Evolutionary conservation across 495 filamentous ascomycete species (phyloP).

Genomic region (Staphylotrichum longicolle): DNA sequence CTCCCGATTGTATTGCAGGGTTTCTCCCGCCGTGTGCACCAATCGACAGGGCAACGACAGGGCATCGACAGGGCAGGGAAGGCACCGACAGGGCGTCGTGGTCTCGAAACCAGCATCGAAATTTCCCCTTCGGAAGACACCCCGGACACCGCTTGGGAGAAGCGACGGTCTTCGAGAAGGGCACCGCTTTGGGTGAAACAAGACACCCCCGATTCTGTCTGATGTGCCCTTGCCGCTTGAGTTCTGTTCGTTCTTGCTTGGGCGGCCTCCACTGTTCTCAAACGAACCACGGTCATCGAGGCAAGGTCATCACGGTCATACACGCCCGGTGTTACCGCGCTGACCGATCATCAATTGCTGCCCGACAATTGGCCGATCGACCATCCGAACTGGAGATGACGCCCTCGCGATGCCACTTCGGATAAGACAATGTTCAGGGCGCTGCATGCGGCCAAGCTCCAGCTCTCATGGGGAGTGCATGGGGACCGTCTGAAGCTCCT

Average conservation of each 20-base stretch:
- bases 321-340: background rate
- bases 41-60: background rate
- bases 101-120: conserved; percentile 4
- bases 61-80: too few species aligned
- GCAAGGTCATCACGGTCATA: too few species aligned
- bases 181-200: conserved; percentile 14
- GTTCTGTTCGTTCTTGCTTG: background rate
- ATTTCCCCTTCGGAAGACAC: conserved; percentile 2
- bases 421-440: background rate
- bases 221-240: conserved; percentile 2
- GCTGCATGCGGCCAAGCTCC: conserved; percentile 1
- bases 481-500: conserved; percentile 6
- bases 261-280: conserved; percentile 19
- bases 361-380: conserved; percentile 8
- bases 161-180: conserved; percentile 14
- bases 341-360: background rate
- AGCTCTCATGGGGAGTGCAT: background rate
- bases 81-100: too few species aligned
- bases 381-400: background rate
- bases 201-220: conserved; percentile 14
- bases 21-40: background rate
- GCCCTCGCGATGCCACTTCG: conserved; percentile 1
- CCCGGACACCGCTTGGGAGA: conserved; percentile 6
- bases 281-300: conserved; percentile 9
- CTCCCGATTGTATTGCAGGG: conserved; percentile 18